Evolutionary conservation across 2,329 filamentous ascomycete genomes (phyloP).

Genomic region (Aspergillus fructus): DNA sequence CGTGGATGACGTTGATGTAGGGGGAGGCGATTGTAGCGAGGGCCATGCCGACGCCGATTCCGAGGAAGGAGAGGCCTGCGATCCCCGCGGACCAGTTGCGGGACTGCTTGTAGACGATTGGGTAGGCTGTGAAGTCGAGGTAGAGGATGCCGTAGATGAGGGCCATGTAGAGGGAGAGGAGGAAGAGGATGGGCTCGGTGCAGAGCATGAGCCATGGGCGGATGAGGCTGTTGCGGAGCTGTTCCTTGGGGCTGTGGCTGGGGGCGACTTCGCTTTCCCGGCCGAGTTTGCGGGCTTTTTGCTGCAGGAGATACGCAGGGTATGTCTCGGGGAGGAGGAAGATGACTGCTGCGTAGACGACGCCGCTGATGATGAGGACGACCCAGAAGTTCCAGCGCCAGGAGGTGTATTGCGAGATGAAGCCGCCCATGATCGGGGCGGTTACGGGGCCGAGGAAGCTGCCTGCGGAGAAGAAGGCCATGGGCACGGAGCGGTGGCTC

Average conservation of each 20-base stretch:
- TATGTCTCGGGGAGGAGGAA: not conserved
- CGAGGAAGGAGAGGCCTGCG: not conserved
- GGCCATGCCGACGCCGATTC: not conserved
- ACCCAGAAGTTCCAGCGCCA: conserved; percentile 7
- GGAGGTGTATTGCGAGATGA: not conserved
- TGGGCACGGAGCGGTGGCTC: not conserved
- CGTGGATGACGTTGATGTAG: not conserved
- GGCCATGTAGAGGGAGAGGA: conserved; percentile 17
- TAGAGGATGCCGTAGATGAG: conserved; percentile 11
- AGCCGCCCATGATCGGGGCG: not conserved
- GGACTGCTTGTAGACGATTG: not conserved
- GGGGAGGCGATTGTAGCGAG: not conserved
- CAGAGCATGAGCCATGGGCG: not conserved
- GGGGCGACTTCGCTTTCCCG: too few relatives aligned
- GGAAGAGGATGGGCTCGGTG: conserved; percentile 15
- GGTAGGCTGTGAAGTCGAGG: conserved; percentile 4
- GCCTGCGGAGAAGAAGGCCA: not conserved
- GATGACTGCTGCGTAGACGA: not conserved
- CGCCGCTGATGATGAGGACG: not conserved
- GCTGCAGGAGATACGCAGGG: not conserved
- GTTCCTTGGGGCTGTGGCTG: not conserved
- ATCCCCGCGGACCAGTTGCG: not conserved
- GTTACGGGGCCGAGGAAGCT: not conserved
- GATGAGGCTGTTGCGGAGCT: not conserved
- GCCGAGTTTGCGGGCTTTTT: not conserved